Conservation (phyloP, 2,329 filamentous ascomycete species). For the Claviceps sp. region DNA sequence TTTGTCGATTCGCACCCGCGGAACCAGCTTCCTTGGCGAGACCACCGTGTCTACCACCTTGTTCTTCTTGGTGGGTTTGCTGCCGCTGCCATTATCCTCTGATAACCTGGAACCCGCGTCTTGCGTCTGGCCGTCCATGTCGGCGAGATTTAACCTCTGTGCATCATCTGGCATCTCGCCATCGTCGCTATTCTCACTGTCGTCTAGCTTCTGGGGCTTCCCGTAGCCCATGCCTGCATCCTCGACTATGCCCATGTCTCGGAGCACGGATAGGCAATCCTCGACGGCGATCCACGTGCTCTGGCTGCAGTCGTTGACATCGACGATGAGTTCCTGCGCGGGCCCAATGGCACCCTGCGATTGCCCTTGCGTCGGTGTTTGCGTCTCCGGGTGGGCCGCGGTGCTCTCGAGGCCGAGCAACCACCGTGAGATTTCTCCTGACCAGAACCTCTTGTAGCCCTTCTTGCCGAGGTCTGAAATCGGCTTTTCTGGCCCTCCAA, state of each 20-base stretch:
- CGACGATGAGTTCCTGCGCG: constrained; percentile 36
- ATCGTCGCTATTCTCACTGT: constrained; percentile 2
- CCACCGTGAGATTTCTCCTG: constrained; percentile 67
- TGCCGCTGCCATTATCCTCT: background rate
- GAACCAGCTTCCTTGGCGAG: constrained; percentile 19
- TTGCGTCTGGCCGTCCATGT: background rate
- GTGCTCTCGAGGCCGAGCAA: constrained; percentile 31
- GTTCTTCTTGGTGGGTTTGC: background rate
- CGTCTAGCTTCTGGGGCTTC: constrained; percentile 15
- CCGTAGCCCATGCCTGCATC: constrained; percentile 37
- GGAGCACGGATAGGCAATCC: constrained; percentile 65
- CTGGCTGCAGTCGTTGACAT: constrained; percentile 57
- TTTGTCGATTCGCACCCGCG: constrained; percentile 39
- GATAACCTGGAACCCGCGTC: background rate
- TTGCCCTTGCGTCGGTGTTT: background rate
- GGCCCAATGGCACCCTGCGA: background rate
- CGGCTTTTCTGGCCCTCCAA: constrained; percentile 90
- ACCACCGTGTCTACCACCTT: background rate
- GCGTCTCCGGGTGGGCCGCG: constrained; percentile 7
- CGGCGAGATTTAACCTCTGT: background rate
- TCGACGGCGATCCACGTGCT: constrained; percentile 76
- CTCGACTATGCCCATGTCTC: constrained; percentile 64
- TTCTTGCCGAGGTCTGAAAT: constrained; percentile 73
- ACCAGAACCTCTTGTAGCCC: constrained; percentile 80
- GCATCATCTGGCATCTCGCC: constrained; percentile 3